Percentiles rank a stretch among this genome's conserved stretches.
These are phyloP conservation scores for Neurospora intermedia DNA, from an alignment of 495 filamentous ascomycete genomes.

Conservation along the genomic window DNA sequence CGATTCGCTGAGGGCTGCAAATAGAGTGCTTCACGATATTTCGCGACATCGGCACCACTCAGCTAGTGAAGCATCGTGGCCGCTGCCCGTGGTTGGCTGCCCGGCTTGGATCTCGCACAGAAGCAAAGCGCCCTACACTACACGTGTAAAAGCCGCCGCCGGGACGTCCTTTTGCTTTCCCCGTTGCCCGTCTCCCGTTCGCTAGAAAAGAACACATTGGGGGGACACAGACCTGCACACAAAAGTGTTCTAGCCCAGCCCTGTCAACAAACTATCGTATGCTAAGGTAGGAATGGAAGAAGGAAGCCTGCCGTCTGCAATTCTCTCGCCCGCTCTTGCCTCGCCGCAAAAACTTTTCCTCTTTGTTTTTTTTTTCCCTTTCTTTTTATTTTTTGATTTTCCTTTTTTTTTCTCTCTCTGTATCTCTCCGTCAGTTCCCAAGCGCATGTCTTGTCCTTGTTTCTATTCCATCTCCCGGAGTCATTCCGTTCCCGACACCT, in stretches of 20 bases:
- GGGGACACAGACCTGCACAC: not conserved
- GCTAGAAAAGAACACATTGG: not conserved
- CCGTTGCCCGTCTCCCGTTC: not conserved
- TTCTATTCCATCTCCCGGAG: not conserved
- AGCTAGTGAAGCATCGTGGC: not conserved
- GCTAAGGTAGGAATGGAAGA: not conserved
- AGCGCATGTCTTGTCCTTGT: not conserved
- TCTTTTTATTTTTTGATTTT: not conserved
- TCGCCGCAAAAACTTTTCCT: not conserved
- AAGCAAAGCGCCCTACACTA: not conserved
- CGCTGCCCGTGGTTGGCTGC: not conserved
- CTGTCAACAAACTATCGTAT: not conserved
- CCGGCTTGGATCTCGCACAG: not conserved
- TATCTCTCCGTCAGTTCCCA: not conserved
- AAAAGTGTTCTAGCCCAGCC: not conserved
- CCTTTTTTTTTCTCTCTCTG: no score
- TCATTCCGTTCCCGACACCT: not conserved
- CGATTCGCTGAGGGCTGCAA: not conserved
- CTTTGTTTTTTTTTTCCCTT: not conserved
- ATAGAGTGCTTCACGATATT: not conserved
- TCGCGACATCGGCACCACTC: not conserved
- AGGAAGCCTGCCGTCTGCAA: not conserved
- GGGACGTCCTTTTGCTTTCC: not conserved
- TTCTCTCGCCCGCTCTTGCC: not conserved
- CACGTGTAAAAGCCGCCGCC: not conserved